Percentiles rank a stretch among this genome's conserved stretches.
phyloP scores from a whole-genome alignment of 2,329 filamentous ascomycete species.

The Beauveria varroae region DNA sequence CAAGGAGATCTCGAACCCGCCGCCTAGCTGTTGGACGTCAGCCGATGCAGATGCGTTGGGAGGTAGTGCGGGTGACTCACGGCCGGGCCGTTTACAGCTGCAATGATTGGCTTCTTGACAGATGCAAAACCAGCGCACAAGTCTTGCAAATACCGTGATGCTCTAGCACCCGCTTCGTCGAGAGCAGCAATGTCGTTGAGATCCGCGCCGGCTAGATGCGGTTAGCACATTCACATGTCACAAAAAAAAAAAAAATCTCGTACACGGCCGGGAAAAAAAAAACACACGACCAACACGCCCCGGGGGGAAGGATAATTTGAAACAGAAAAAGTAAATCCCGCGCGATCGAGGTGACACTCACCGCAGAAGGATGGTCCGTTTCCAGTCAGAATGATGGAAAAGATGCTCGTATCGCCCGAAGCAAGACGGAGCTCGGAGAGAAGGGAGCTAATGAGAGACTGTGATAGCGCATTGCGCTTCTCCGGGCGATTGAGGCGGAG shows the following conservation, averaged over 20 bases:
- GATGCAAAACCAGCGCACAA: conserved; percentile 16
- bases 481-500: conserved; percentile 43
- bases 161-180: conserved; percentile 19
- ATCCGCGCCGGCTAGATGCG: conserved; percentile 25
- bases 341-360: conserved; percentile 14
- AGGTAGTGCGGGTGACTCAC: conserved; percentile 19
- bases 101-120: conserved; percentile 30
- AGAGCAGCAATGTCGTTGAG: conserved; percentile 28
- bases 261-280: too few species aligned
- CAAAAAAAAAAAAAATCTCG: too few species aligned
- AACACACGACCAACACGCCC: too few species aligned
- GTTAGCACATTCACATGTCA: neutral
- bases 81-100: conserved; percentile 33
- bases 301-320: too few species aligned
- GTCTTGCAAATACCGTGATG: conserved; percentile 20
- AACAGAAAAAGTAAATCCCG: too few species aligned
- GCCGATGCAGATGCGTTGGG: neutral
- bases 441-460: conserved; percentile 37
- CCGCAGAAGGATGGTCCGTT: conserved; percentile 25
- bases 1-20: conserved; percentile 35
- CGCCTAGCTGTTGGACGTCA: conserved; percentile 26
- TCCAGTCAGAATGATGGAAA: conserved; percentile 28
- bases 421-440: conserved; percentile 17
- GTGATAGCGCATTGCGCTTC: conserved; percentile 50
- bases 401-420: conserved; percentile 18